Conservation (phyloP, 2,329 filamentous ascomycete species). For the Fusarium coicis region DNA sequence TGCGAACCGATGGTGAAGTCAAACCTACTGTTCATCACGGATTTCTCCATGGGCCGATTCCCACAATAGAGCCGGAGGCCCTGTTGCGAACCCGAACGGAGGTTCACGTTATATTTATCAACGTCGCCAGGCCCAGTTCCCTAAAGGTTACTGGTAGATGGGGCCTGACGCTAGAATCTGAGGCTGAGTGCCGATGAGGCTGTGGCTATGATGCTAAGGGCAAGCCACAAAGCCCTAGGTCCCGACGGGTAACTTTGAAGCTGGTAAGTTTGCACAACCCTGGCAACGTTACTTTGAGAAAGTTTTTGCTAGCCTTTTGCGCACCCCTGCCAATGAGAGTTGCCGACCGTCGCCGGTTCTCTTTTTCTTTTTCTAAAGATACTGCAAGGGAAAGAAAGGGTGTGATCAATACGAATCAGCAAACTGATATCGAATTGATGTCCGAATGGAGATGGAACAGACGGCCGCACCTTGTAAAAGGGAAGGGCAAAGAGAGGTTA, state of each 20-base stretch:
- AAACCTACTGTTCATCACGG: not conserved
- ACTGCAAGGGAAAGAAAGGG: slow-evolving; percentile 17
- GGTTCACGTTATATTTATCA: slow-evolving; percentile 32
- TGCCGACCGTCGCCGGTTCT: not conserved
- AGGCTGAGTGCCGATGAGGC: slow-evolving; percentile 29
- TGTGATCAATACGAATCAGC: slow-evolving; percentile 29
- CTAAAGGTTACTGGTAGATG: not conserved
- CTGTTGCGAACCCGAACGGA: slow-evolving; percentile 19
- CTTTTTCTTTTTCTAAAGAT: not conserved
- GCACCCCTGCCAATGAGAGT: slow-evolving; percentile 11
- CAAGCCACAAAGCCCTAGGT: slow-evolving; percentile 25
- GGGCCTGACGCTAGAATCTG: slow-evolving; percentile 4
- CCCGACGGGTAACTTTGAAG: slow-evolving; percentile 1
- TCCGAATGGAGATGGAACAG: slow-evolving; percentile 12
- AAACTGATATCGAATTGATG: slow-evolving; percentile 9
- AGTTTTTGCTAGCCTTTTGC: slow-evolving; percentile 12
- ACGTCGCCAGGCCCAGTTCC: not conserved
- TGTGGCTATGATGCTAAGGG: slow-evolving; percentile 19
- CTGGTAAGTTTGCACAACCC: slow-evolving; percentile 22
- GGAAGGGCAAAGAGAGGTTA: slow-evolving; percentile 17
- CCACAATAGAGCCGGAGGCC: not conserved
- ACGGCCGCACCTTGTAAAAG: slow-evolving; percentile 3
- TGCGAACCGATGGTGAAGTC: not conserved
- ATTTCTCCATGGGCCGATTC: slow-evolving; percentile 17
- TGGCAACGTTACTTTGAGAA: slow-evolving; percentile 37